These are phyloP conservation scores for Talaromyces ruber DNA, from an alignment of 495 filamentous ascomycete species.

Conservation along the genomic window DNA sequence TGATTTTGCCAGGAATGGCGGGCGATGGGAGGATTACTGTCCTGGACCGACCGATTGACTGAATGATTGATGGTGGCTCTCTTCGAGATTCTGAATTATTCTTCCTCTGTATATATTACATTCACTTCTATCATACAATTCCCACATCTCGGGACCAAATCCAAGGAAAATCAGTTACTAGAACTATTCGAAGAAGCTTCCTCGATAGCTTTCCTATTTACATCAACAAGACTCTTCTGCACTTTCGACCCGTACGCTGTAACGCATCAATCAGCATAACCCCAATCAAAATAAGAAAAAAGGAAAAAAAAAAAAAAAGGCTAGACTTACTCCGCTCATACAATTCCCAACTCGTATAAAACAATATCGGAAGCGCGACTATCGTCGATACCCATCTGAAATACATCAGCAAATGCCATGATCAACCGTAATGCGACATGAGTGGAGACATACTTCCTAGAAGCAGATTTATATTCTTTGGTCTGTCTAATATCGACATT, in stretches of 20 bases:
- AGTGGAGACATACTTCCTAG: conserved; percentile 13
- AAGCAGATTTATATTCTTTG: conserved; percentile 21
- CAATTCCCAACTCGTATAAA: conserved; percentile 22
- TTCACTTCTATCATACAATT: neutral
- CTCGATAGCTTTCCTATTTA: neutral
- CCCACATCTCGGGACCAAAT: neutral
- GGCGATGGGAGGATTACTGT: conserved; percentile 63
- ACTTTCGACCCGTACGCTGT: conserved; percentile 1
- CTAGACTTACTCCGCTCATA: conserved; percentile 21
- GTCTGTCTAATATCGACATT: conserved; percentile 20
- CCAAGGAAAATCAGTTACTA: neutral
- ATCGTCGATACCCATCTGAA: conserved; percentile 24
- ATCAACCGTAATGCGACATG: neutral
- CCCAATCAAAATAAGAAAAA: conserved; percentile 4
- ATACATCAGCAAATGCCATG: conserved; percentile 2
- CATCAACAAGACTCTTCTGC: conserved; percentile 4
- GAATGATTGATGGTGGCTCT: neutral
- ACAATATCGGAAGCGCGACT: conserved; percentile 22
- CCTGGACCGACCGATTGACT: neutral
- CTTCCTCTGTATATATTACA: neutral
- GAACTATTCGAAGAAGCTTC: neutral
- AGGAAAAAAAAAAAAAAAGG: too few relatives aligned
- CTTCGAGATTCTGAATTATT: neutral
- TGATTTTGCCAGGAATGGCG: conserved; percentile 58
- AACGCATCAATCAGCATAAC: neutral